These are phyloP conservation scores for Trifolium dubium DNA, from an alignment of 306 rosid genomes.

Conservation along the genomic window DNA sequence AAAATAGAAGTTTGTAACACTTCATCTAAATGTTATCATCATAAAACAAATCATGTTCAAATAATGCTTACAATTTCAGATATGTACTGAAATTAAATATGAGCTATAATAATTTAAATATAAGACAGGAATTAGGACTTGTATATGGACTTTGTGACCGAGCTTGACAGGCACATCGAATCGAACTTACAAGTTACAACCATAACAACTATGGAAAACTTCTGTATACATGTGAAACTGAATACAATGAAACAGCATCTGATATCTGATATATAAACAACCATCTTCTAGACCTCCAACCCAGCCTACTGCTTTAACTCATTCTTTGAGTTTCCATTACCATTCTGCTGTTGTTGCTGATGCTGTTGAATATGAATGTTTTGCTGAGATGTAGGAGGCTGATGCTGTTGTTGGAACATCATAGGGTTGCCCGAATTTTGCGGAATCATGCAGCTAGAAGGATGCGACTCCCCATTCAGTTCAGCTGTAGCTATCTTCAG, in stretches of 20 bases:
- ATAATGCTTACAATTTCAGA: conserved; percentile 56
- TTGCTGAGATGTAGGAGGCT: conserved; percentile 48
- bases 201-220: conserved; percentile 42
- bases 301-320: conserved; percentile 60
- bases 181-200: conserved; percentile 42
- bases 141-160: conserved; percentile 50
- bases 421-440: conserved; percentile 63
- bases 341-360: conserved; percentile 57
- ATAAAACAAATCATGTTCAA: conserved; percentile 58
- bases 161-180: conserved; percentile 50
- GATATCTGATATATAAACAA: conserved; percentile 9
- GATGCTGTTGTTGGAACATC: conserved; percentile 66
- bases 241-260: conserved; percentile 47
- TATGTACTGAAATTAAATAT: conserved; percentile 53
- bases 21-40: conserved; percentile 37
- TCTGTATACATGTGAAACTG: conserved; percentile 44
- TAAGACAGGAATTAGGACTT: conserved; percentile 42
- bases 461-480: conserved; percentile 62
- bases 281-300: conserved; percentile 23
- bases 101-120: conserved; percentile 46
- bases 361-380: conserved; percentile 67
- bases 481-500: conserved; percentile 81
- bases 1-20: conserved; percentile 39
- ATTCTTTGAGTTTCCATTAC: conserved; percentile 56
- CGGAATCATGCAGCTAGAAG: conserved; percentile 59